A percentile compares a stretch with the other conserved stretches of the same genome.
phyloP scores from a whole-genome alignment of 176 grass and related monocot genomes.

The Raddia distichophylla region DNA sequence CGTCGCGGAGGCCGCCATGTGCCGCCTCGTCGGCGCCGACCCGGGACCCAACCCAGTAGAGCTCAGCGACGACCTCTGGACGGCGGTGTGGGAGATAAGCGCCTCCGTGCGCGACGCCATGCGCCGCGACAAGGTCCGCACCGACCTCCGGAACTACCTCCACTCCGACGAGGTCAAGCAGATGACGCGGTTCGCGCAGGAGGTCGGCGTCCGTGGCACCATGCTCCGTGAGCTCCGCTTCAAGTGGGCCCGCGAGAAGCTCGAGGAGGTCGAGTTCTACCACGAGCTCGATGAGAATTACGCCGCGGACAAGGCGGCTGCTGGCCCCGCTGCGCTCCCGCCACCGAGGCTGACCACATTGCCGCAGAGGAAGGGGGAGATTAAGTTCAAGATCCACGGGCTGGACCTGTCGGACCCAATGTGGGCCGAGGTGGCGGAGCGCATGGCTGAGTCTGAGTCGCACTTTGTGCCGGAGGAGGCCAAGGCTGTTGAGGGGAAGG shows the following conservation, averaged over 20 bases:
- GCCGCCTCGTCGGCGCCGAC: slow-evolving; percentile 43
- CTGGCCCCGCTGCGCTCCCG: not conserved
- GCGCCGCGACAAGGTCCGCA: slow-evolving; percentile 57
- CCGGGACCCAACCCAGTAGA: slow-evolving; percentile 32
- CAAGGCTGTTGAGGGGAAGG: slow-evolving; percentile 65
- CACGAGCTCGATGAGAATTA: slow-evolving; percentile 59
- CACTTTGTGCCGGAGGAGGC: slow-evolving; percentile 67
- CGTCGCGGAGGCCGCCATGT: slow-evolving; percentile 67
- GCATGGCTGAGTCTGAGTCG: slow-evolving; percentile 53
- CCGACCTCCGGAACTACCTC: slow-evolving; percentile 62
- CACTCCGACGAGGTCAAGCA: slow-evolving; percentile 91
- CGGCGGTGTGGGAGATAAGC: slow-evolving; percentile 63
- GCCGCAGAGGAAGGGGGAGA: slow-evolving; percentile 77
- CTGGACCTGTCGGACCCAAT: slow-evolving; percentile 79
- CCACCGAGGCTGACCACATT: slow-evolving; percentile 51
- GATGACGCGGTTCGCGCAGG: slow-evolving; percentile 85
- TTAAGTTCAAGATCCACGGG: slow-evolving; percentile 85
- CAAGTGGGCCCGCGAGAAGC: slow-evolving; percentile 94
- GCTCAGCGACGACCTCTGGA: slow-evolving; percentile 66
- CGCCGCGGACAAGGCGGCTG: slow-evolving; percentile 41
- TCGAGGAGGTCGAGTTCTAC: slow-evolving; percentile 89
- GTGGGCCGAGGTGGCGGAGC: slow-evolving; percentile 85
- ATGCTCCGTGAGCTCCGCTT: slow-evolving; percentile 93
- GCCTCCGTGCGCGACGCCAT: slow-evolving; percentile 60
- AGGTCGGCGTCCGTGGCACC: slow-evolving; percentile 75